phyloP scores from a whole-genome alignment of 208 protist species.

The Wallacemonas sp. region DNA sequence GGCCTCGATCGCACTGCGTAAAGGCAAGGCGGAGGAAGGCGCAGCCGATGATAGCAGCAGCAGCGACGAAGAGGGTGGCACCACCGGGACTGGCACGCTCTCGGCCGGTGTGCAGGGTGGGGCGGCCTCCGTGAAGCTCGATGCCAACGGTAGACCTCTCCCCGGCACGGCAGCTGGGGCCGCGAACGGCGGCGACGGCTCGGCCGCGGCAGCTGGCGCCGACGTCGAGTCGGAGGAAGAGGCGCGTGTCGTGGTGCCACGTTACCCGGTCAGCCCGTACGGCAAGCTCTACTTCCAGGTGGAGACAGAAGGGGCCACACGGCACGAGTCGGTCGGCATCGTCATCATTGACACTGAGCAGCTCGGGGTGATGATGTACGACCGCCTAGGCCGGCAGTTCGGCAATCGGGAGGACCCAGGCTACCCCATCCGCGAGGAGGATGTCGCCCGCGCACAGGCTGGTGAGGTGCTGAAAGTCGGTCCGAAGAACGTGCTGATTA shows the following conservation, averaged over 20 bases:
- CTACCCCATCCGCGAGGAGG: slow-evolving; percentile 74
- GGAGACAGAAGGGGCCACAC: slow-evolving; percentile 78
- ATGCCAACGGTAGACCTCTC: slow-evolving; percentile 8
- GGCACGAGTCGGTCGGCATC: slow-evolving; percentile 81
- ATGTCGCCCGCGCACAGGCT: slow-evolving; percentile 56
- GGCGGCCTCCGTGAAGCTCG: slow-evolving; percentile 11
- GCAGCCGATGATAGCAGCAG: slow-evolving; percentile 5
- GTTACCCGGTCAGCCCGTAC: slow-evolving; percentile 76
- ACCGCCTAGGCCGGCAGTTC: slow-evolving; percentile 76
- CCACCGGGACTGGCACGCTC: background rate
- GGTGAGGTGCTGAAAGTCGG: slow-evolving; percentile 72
- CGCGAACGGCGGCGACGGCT: background rate
- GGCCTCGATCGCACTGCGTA: background rate
- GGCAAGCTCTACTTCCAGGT: slow-evolving; percentile 88
- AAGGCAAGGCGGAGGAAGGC: slow-evolving; percentile 11
- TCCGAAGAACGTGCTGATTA: slow-evolving; percentile 62
- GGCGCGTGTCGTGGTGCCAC: slow-evolving; percentile 34
- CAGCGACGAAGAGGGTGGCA: slow-evolving; percentile 13
- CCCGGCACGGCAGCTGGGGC: background rate
- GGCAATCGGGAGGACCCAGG: slow-evolving; percentile 85
- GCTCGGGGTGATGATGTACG: slow-evolving; percentile 84
- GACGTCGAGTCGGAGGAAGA: slow-evolving; percentile 17
- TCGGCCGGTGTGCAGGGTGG: background rate
- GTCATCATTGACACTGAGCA: slow-evolving; percentile 74
- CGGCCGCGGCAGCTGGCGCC: background rate